Evolutionary conservation across 108 stramenopile genomes (phyloP).

Genomic region (Cyclotella baltica): DNA sequence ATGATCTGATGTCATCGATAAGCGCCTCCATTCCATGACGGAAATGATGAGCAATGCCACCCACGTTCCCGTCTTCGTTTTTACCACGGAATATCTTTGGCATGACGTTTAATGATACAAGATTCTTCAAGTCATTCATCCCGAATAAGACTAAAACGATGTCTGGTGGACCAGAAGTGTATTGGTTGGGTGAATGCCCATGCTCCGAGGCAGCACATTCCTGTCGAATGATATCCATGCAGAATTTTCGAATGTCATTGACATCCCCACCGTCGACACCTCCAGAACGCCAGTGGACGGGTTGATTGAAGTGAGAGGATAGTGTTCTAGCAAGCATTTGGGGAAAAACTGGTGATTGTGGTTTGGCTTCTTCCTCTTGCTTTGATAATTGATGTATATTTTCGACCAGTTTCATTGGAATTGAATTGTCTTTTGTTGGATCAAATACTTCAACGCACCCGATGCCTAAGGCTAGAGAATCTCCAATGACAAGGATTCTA

Average conservation of each 20-base stretch:
- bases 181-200: neutral
- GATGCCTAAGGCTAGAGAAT: slow-evolving; percentile 69
- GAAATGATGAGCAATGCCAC: slow-evolving; percentile 36
- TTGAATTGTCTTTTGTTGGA: slow-evolving; percentile 48
- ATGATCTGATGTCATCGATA: slow-evolving; percentile 49
- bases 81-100: slow-evolving; percentile 12
- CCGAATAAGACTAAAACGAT: slow-evolving; percentile 69
- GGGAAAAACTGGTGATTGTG: slow-evolving; percentile 70
- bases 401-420: slow-evolving; percentile 50
- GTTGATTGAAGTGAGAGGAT: slow-evolving; percentile 40
- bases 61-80: neutral
- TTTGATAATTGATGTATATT: slow-evolving; percentile 24
- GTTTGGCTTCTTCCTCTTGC: slow-evolving; percentile 1
- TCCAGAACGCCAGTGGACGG: slow-evolving; percentile 69
- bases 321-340: slow-evolving; percentile 63
- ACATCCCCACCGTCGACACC: slow-evolving; percentile 81
- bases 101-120: slow-evolving; percentile 49
- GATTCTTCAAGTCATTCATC: slow-evolving; percentile 70
- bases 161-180: slow-evolving; percentile 55
- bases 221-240: slow-evolving; percentile 59
- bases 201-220: slow-evolving; percentile 40
- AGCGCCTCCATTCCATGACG: slow-evolving; percentile 53
- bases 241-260: slow-evolving; percentile 54
- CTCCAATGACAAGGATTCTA: slow-evolving; percentile 68
- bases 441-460: slow-evolving; percentile 67